Evolutionary conservation across 1,284 basidiomycete genomes (phyloP), one percentile per base, ranked within the genome.

Genomic region (Moniliella sp.): DNA sequence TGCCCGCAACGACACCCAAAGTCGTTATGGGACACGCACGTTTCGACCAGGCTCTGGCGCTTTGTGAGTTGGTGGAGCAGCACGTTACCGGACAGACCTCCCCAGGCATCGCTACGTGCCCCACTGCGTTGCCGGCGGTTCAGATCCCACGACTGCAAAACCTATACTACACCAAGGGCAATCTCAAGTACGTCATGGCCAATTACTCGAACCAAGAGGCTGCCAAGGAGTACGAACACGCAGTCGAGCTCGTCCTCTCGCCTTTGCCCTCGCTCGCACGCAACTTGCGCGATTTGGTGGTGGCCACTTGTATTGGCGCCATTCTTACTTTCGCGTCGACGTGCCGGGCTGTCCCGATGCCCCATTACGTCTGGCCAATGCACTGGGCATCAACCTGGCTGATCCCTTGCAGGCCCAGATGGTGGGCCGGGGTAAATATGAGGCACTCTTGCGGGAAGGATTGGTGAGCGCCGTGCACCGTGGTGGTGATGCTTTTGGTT

Each of bases 111-210:
- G n/a, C n/a, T n/a, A n/a, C n/a, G n/a, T 57, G 9, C 53, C 56
- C 13, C 17, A 32, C 11, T n/a, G 39, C 32, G 12, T 43, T 66
- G 10, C 61, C 62, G 0, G 33, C 47, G 25, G 46, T 49, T 11
- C 63, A 66, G 31, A 43, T 61, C 2, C 61, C 65, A 30, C 60
- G 65, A 1, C 42, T 67, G 1, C 65, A 66, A 38, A 65, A 65
- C 37, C 40, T 66, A n/a, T 61, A 66, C 30, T 64, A 65, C 41
- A 64, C 65, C 17, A 61, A 61, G 37, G 66, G 63, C 9, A 67
- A 65, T 35, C 45, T 66, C 13, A 61, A 60, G 25, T 53, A 57
- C 19, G 57, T 61, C 5, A 13, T 53, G 21, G 42, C 41, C 2
- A 40, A 46, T 5, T 27, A 47, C 4, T 45, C 46, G 11, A 18